Evolutionary conservation across 1,284 basidiomycete genomes (phyloP), one percentile per base, ranked within the genome.

Genomic region (Ceratobasidium sp.): DNA sequence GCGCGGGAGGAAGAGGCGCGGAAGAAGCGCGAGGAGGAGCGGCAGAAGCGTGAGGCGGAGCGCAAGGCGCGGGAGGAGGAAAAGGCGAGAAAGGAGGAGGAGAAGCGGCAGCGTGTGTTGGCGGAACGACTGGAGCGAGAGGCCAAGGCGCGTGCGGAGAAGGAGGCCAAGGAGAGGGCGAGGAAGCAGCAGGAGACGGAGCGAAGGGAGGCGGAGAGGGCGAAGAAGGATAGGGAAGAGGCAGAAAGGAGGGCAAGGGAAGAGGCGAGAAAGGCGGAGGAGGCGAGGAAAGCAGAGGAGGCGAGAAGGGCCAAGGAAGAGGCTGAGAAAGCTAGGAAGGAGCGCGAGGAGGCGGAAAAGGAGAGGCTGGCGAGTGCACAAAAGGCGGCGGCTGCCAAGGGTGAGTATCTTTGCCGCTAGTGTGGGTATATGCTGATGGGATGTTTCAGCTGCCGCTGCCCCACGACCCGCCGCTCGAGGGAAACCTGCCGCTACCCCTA

Each of bases 1-100:
- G 90, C 89, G 29, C 84, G 85, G 39, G 90, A 91, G 77, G 88
- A 89, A 69, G 88, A 90, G 79, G 84, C 86, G 75, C 86, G 88
- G 75, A 88, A 88, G 82, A 89, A 87, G 79, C 89, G 89, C 58
- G 91, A 93, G 78, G 91, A 92, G 78, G 91, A 93, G 81, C 89
- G 92, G 75, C 86, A 88, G 46, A 85, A 85, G 34, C 90, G 87
- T 78, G 94, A 95, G 79, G 94, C 96, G 78, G 80, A 81, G 77
- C 43, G 48, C 22, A 90, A 90, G 80, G 90, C 87, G 49, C 88
- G 88, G 73, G 92, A 94, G 75, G 94, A 95, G 80, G 94, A 96
- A 78, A 80, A 81, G 77, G 84, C 86, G 66, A 87, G 89, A 75
- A 93, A 82, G 77, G 81, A 90, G 80, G 92, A 92, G 74, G 93